These are phyloP conservation scores for Cytidiella melzeri DNA, from an alignment of 768 basidiomycete species.

Conservation along the genomic window DNA sequence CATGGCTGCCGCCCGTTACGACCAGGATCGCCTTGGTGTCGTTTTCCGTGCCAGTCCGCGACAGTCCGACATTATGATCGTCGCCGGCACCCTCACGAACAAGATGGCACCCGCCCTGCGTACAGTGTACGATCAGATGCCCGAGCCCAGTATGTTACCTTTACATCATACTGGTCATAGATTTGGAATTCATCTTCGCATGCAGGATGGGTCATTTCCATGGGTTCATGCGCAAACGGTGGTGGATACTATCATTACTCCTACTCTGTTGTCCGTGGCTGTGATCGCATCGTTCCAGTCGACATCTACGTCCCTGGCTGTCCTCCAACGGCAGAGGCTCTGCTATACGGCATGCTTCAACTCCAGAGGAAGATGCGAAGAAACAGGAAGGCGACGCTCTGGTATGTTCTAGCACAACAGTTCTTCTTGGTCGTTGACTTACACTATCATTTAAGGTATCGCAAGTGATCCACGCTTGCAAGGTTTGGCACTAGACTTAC, in stretches of 20 bases:
- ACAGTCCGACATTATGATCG: conserved; percentile 98
- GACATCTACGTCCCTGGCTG: conserved; percentile 98
- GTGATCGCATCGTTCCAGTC: conserved; percentile 98
- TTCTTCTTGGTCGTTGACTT: background rate
- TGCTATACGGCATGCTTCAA: conserved; percentile 95
- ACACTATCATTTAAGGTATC: conserved; percentile 8
- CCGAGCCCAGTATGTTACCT: conserved; percentile 72
- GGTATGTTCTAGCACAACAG: conserved; percentile 40
- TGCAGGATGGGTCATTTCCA: conserved; percentile 95
- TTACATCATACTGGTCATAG: background rate
- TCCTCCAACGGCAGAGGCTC: conserved; percentile 92
- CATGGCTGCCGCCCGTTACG: conserved; percentile 98
- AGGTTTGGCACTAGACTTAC: too few relatives aligned
- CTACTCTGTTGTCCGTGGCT: conserved; percentile 97
- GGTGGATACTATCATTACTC: conserved; percentile 98
- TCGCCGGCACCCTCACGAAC: conserved; percentile 97
- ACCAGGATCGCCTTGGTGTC: conserved; percentile 95
- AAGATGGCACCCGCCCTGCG: conserved; percentile 99
- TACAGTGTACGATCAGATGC: conserved; percentile 98
- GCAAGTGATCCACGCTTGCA: conserved; percentile 5
- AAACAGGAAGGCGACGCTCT: conserved; percentile 79
- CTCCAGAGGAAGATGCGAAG: conserved; percentile 94
- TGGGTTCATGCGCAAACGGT: conserved; percentile 99
- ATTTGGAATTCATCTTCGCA: background rate
- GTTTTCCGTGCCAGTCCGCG: conserved; percentile 99